Conservation (phyloP, 75 land plant genomes). For the Pinus tabuliformis region DNA sequence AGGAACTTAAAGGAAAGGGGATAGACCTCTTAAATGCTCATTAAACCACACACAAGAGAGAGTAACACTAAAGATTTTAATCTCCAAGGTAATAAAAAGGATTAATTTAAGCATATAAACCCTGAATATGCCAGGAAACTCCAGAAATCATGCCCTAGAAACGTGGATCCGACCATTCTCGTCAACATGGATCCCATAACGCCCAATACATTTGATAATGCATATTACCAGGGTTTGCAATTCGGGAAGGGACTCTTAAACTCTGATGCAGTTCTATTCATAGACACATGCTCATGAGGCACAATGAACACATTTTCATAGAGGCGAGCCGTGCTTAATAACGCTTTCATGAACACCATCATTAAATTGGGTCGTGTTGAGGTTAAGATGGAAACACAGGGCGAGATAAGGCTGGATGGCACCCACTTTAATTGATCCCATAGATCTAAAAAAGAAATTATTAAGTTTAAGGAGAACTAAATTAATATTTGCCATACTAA, state of each 20-base stretch:
- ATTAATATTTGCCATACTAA: too few species aligned
- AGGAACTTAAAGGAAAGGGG: too few species aligned
- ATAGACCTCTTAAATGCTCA: too few species aligned
- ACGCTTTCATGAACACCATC: constrained; percentile 43
- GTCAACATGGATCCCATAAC: constrained; percentile 59
- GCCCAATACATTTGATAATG: constrained; percentile 53
- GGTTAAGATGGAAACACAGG: constrained; percentile 46
- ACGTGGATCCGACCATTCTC: constrained; percentile 56
- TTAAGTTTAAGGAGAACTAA: too few species aligned
- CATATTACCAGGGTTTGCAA: constrained; percentile 51
- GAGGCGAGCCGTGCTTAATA: constrained; percentile 19
- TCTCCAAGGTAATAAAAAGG: too few species aligned
- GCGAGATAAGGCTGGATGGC: constrained; percentile 52
- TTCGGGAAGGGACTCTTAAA: constrained; percentile 50
- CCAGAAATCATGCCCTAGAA: constrained; percentile 37
- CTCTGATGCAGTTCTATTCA: constrained; percentile 50
- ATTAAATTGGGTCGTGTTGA: constrained; percentile 64
- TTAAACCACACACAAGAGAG: too few species aligned
- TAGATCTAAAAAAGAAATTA: too few species aligned
- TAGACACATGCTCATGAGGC: constrained; percentile 36
- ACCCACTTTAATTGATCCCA: constrained; percentile 13
- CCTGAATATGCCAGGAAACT: constrained; percentile 41
- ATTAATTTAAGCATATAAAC: too few species aligned
- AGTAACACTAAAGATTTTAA: too few species aligned
- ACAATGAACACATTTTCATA: constrained; percentile 33